These are phyloP conservation scores for Ophiostoma sp. DNA, from an alignment of 2,329 filamentous ascomycete genomes.

Conservation along the genomic window DNA sequence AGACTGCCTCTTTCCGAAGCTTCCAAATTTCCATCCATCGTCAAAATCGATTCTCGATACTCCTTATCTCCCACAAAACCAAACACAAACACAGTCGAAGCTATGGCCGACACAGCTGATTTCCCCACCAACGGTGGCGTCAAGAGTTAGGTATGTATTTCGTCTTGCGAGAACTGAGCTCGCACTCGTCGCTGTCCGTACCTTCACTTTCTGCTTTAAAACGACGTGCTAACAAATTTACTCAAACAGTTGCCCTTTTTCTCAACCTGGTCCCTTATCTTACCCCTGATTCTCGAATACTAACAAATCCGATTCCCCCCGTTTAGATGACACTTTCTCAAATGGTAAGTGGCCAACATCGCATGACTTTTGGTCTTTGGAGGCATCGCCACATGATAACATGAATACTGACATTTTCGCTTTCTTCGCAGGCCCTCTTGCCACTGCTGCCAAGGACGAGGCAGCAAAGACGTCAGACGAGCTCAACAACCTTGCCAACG, in stretches of 20 bases:
- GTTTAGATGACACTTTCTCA: slow-evolving; percentile 7
- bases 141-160: slow-evolving; percentile 55
- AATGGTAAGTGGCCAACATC: not conserved
- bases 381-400: not conserved
- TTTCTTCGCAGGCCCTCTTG: slow-evolving; percentile 53
- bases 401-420: not conserved
- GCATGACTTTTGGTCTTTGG: no score
- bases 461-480: slow-evolving; percentile 56
- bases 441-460: slow-evolving; percentile 59
- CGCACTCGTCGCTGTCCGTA: not conserved
- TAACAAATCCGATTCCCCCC: not conserved
- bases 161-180: not conserved
- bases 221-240: not conserved
- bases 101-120: slow-evolving; percentile 47
- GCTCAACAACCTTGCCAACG: slow-evolving; percentile 58
- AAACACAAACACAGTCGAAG: slow-evolving; percentile 26
- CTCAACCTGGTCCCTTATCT: not conserved
- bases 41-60: not conserved
- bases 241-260: not conserved
- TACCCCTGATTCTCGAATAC: not conserved
- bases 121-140: slow-evolving; percentile 45
- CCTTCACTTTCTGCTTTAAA: not conserved
- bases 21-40: slow-evolving; percentile 2
- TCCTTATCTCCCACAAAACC: not conserved
- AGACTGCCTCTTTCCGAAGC: not conserved